phyloP scores from a whole-genome alignment of 192 early-diverging fungal genomes.

The Paraglomus brasilianum region DNA sequence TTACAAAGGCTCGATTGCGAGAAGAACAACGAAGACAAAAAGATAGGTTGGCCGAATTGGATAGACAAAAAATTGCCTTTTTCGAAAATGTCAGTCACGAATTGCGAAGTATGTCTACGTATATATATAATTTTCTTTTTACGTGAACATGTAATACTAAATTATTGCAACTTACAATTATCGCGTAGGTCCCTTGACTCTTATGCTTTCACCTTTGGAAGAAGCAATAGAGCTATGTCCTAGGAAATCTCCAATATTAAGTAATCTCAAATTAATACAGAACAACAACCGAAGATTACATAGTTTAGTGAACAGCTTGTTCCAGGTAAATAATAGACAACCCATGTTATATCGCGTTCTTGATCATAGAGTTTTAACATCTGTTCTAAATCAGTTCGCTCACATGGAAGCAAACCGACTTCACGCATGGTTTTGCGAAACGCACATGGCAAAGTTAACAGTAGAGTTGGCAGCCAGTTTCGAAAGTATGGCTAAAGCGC shows the following conservation, averaged over 20 bases:
- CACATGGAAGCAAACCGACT: constrained; percentile 54
- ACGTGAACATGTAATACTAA: neutral
- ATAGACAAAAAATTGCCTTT: constrained; percentile 42
- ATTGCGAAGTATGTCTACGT: constrained; percentile 40
- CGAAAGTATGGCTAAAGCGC: constrained; percentile 50
- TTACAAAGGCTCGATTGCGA: constrained; percentile 35
- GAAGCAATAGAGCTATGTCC: constrained; percentile 40
- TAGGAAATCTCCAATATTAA: constrained; percentile 26
- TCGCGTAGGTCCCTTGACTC: constrained; percentile 48
- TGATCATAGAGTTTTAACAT: no score
- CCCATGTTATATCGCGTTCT: no score
- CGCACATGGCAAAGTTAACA: constrained; percentile 48
- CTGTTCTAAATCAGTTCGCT: constrained; percentile 27
- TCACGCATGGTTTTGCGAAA: constrained; percentile 49
- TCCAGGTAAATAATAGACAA: constrained; percentile 36
- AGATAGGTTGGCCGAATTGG: constrained; percentile 36
- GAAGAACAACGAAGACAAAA: constrained; percentile 40
- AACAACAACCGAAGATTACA: constrained; percentile 54
- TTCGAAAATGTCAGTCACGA: constrained; percentile 47
- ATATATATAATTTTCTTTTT: neutral
- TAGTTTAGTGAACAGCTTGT: constrained; percentile 55
- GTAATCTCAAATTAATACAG: constrained; percentile 45
- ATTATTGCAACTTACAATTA: neutral
- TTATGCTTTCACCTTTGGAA: constrained; percentile 58
- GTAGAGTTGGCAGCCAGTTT: constrained; percentile 52